Evolutionary conservation across 2,329 filamentous ascomycete genomes (phyloP), one percentile per base, ranked within the genome.

Genomic region (Drechmeria coniospora): DNA sequence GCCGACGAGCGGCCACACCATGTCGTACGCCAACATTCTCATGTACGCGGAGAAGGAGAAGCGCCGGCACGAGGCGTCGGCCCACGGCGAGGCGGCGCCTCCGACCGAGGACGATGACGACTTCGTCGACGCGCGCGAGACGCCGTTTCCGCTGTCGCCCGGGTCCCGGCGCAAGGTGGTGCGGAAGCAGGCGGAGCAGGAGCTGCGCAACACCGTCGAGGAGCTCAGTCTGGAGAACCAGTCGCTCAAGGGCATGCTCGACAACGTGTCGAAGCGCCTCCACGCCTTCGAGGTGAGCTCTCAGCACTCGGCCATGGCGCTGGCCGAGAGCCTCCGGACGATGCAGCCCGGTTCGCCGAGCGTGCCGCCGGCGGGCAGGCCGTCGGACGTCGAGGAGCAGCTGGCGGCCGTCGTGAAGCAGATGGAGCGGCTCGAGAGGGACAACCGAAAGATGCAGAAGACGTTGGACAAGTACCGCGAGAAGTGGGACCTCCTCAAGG

Each of bases 251-350:
- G 71, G 79, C 32, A 74, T 84, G 41, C 71, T 92, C 7, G 86
- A 95, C 51, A 83, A 82, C 27, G 68, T 94, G 20, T 81, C 79
- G 36, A 81, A 79, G 41, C 73, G 87, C 1, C 67, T 98, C n/a
- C 80, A 90, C 43, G 79, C 84, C 36, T 98, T 93, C 56, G 87
- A 98, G 53, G 76, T 83, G 21, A 86, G 82, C 42, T 83, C 84
- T 0, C 90, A 95, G 53, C 83, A 77, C 36, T 86, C 79, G 21
- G 81, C 79, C 29, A 70, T 86, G 54, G 82, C 83, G 3, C 66
- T 95, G 19, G 81, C 86, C 10, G 83, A 94, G 49, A 92, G 82
- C 40, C 74, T 74, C 47, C 61, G 71, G n/a, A 50, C 76, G 5
- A 66, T 71, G 53, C 58, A 65, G 10, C 67, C 69, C 2, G 59